Base-by-base conservation (phyloP, 768 basidiomycete genomes). In the Pulveroboletus sp. region DNA sequence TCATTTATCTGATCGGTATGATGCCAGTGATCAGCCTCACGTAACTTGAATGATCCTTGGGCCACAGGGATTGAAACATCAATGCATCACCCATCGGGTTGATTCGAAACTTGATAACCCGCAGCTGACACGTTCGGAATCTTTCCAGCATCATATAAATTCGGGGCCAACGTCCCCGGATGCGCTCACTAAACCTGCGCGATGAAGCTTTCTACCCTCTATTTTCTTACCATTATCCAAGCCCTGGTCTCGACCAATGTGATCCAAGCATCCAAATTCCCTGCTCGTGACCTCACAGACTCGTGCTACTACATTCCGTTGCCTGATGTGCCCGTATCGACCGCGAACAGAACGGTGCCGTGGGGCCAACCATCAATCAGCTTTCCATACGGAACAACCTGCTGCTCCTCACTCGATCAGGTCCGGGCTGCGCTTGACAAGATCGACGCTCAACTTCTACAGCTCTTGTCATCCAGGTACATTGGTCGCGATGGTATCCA, bases 381-480 rank as follows among this genome's bases (percentile, higher is more conserved):
- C 9, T 52, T 33, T 19, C 5, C 49, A 23, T 57, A 62, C 23
- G 60, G 62, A 25, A 59, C 62, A 5, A 63, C 53, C 12, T 63
- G 59, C 17, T 64, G 62, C 34, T 50, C 59, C 9, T 64, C 60
- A 4, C 47, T 64, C n/a, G 48, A 55, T 20, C 44, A 59, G 34
- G 53, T 64, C 17, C 54, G 50, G 27, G 7, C 6, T 8, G 52
- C 55, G 9, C 47, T 64, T 14, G 36, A 64, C 19, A 36, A 39
- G 5, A 45, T 63, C 19, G 60, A 64, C 27, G 49, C 50, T 2
- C 45, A 59, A 27, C 17, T 64, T 4, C 19, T 64, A 39, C 47
- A 50, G 23, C 43, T 64, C 29, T 36, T 63, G 42, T 54, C 57
- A 12, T 42, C 35, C 17, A 64, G 55, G 62, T 59, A 45, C 17